Evolutionary conservation across 495 filamentous ascomycete species (phyloP).

Genomic region (Penicillium riverlandense): DNA sequence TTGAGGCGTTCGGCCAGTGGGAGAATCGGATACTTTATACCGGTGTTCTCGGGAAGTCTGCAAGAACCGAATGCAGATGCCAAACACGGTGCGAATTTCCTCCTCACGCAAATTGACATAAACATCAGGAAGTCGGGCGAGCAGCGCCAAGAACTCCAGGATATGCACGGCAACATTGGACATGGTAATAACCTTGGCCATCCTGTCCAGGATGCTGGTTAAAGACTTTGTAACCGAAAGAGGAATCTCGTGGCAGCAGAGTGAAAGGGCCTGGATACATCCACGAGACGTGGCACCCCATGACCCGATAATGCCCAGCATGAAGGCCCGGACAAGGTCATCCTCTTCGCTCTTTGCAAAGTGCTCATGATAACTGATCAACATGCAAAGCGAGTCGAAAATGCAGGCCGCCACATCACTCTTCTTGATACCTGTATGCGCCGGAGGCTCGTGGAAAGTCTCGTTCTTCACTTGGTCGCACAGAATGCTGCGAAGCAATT

Average conservation of each 20-base stretch:
- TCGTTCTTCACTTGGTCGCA: conserved; percentile 74
- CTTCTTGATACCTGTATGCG: conserved; percentile 68
- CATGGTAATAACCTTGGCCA: conserved; percentile 93
- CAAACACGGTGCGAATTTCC: conserved; percentile 87
- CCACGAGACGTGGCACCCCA: conserved; percentile 81
- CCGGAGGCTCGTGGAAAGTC: conserved; percentile 68
- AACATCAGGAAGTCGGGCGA: conserved; percentile 77
- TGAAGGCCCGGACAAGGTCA: conserved; percentile 77
- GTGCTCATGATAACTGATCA: conserved; percentile 79
- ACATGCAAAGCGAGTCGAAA: conserved; percentile 73
- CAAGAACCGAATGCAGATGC: conserved; percentile 87
- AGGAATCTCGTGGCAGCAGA: conserved; percentile 91
- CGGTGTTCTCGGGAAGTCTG: conserved; percentile 61
- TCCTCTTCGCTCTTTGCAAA: conserved; percentile 84
- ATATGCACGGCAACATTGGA: conserved; percentile 87
- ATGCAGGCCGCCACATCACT: conserved; percentile 83
- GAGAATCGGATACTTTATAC: conserved; percentile 29
- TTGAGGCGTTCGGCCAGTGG: conserved; percentile 19
- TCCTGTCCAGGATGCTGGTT: conserved; percentile 76
- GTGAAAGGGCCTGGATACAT: conserved; percentile 88
- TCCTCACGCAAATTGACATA: conserved; percentile 82
- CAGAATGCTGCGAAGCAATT: conserved; percentile 64
- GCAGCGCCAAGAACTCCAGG: conserved; percentile 80
- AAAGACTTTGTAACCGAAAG: conserved; percentile 73
- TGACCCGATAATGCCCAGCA: conserved; percentile 67